A percentile compares a stretch with the other conserved stretches of the same genome.
Conservation (phyloP, 2,329 filamentous ascomycete genomes). For the Sclerotinia trifoliorum region DNA sequence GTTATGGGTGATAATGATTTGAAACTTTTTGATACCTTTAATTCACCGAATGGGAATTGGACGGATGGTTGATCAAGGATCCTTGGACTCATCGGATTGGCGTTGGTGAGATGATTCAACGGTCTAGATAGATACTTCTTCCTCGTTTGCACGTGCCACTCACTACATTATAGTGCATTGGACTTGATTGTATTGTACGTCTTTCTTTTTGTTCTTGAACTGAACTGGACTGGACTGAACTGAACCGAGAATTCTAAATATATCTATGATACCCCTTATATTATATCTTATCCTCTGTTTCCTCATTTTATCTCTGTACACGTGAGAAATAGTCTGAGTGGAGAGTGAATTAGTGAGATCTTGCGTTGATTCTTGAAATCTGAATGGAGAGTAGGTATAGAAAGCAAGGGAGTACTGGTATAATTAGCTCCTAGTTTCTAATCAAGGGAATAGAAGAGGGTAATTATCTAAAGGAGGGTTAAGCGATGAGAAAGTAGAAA, state of each 20-base stretch:
- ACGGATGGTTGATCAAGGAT: not conserved
- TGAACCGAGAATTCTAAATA: not conserved
- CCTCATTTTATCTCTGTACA: no score
- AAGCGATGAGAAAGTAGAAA: no score
- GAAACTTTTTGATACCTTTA: not conserved
- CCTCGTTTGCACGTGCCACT: not conserved
- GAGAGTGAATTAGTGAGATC: no score
- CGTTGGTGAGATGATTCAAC: not conserved
- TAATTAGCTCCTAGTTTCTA: no score
- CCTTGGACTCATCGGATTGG: not conserved
- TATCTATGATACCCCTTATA: not conserved
- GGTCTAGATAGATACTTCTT: not conserved
- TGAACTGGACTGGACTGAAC: no score
- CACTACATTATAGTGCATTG: not conserved
- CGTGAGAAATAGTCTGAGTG: no score
- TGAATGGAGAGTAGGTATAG: no score
- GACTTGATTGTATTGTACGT: not conserved
- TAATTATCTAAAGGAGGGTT: no score
- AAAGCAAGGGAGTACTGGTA: no score
- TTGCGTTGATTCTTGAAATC: no score
- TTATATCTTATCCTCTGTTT: not conserved
- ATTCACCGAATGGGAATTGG: not conserved
- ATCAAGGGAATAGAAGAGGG: no score
- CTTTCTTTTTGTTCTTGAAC: not conserved
- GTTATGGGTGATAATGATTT: not conserved